Conservation (phyloP, 257 asterid genomes). For the Phtheirospermum japonicum region DNA sequence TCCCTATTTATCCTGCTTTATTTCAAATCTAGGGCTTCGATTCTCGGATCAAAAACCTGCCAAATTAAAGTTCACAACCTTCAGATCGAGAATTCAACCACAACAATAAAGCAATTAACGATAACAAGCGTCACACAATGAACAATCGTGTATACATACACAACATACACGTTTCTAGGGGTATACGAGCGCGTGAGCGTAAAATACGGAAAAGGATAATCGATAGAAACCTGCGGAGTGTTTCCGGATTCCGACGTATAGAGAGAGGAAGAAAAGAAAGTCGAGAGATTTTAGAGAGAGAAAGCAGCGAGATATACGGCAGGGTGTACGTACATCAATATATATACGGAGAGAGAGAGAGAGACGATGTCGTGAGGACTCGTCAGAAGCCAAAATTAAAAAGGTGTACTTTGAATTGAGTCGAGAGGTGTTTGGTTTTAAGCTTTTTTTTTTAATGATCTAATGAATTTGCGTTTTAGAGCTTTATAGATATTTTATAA, state of each 20-base stretch:
- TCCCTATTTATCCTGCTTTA: constrained; percentile 23
- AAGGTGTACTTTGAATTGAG: constrained; percentile 15
- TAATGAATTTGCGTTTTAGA: neutral
- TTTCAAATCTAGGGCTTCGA: constrained; percentile 29
- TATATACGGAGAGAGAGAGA: constrained; percentile 19
- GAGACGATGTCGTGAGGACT: constrained; percentile 27
- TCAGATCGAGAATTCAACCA: constrained; percentile 31
- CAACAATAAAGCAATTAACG: constrained; percentile 19
- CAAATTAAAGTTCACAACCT: constrained; percentile 14
- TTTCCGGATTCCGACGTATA: neutral
- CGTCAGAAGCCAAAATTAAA: constrained; percentile 26
- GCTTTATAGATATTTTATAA: neutral
- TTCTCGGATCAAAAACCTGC: constrained; percentile 32
- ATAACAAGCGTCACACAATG: neutral
- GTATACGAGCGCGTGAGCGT: constrained; percentile 8
- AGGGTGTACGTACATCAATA: constrained; percentile 21
- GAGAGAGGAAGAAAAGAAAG: neutral
- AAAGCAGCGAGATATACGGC: constrained; percentile 26
- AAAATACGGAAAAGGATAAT: neutral
- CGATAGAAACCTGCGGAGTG: neutral
- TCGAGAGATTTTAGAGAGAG: constrained; percentile 27
- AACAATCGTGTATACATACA: constrained; percentile 7
- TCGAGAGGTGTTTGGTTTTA: neutral
- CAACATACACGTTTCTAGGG: constrained; percentile 2
- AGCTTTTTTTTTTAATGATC: neutral